Evolutionary conservation across 805 yeast species (phyloP).

Genomic region (Candida schatavii): DNA sequence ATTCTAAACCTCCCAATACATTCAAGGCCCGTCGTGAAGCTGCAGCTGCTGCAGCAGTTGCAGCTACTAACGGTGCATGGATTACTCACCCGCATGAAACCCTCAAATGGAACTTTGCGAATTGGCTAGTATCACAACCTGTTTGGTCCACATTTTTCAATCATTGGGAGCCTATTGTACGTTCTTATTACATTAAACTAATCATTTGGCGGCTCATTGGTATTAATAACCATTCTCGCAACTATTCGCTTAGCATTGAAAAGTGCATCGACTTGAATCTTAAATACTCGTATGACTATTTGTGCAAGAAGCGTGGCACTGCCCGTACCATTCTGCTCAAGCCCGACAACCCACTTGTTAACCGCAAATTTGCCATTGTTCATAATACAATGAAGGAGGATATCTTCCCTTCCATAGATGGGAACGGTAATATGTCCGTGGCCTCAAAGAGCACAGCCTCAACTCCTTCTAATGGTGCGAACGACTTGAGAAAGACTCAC

Average conservation of each 20-base stretch:
- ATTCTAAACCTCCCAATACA: background rate
- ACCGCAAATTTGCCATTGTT: slow-evolving; percentile 47
- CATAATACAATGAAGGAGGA: slow-evolving; percentile 28
- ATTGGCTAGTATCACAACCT: slow-evolving; percentile 50
- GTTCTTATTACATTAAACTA: slow-evolving; percentile 66
- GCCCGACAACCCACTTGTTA: slow-evolving; percentile 43
- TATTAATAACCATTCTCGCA: slow-evolving; percentile 36
- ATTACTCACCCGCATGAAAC: slow-evolving; percentile 34
- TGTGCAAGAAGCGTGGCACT: slow-evolving; percentile 9
- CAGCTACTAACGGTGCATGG: slow-evolving; percentile 31
- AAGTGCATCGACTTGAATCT: slow-evolving; percentile 30
- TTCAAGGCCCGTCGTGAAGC: background rate
- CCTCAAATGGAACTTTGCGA: slow-evolving; percentile 46
- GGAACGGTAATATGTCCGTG: background rate
- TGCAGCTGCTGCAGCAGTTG: background rate
- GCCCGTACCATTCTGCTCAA: slow-evolving; percentile 23
- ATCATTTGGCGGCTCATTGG: slow-evolving; percentile 64
- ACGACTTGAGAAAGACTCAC: slow-evolving; percentile 48
- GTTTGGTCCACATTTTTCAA: slow-evolving; percentile 59
- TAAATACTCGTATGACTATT: slow-evolving; percentile 18
- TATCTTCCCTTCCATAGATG: slow-evolving; percentile 8
- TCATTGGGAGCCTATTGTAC: slow-evolving; percentile 78
- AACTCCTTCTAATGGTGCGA: slow-evolving; percentile 10
- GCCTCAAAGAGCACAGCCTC: slow-evolving; percentile 4
- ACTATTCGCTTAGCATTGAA: slow-evolving; percentile 28